Evolutionary conservation across 139 green algal species (phyloP).

Genomic region (Deuterostichococcus epilithicus): DNA sequence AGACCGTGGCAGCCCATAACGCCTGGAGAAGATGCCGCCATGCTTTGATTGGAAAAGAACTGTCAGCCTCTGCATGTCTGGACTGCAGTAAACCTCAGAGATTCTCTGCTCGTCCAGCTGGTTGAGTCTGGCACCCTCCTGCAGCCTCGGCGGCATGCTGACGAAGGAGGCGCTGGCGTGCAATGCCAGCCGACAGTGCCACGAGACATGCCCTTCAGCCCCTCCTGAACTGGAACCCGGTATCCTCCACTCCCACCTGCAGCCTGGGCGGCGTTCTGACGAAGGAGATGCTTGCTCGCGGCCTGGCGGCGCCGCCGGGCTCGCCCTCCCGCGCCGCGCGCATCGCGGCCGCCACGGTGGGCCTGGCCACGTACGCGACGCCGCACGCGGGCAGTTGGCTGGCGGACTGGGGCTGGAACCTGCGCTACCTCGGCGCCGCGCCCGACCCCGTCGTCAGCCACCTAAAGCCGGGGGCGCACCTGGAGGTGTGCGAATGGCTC

Average conservation of each 20-base stretch:
- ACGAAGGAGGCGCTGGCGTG: background rate
- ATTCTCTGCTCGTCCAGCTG: too few relatives aligned
- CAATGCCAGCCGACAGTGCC: too few relatives aligned
- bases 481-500: slow-evolving; percentile 37
- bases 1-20: too few relatives aligned
- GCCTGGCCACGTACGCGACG: slow-evolving; percentile 75
- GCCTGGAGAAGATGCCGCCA: too few relatives aligned
- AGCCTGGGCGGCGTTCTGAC: slow-evolving; percentile 83
- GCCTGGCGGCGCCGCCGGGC: background rate
- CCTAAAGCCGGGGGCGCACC: slow-evolving; percentile 59
- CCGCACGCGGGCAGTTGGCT: slow-evolving; percentile 73
- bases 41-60: too few relatives aligned
- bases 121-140: too few relatives aligned
- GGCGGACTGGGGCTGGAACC: slow-evolving; percentile 71
- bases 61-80: too few relatives aligned
- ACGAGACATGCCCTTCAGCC: background rate
- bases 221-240: too few relatives aligned
- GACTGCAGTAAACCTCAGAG: too few relatives aligned
- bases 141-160: slow-evolving; percentile 2
- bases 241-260: too few relatives aligned
- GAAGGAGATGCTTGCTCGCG: slow-evolving; percentile 71
- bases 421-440: slow-evolving; percentile 62
- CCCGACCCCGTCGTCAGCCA: slow-evolving; percentile 53
- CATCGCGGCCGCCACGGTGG: slow-evolving; percentile 40
- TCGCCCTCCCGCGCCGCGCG: slow-evolving; percentile 6